Base-by-base conservation (phyloP, 2,329 filamentous ascomycete genomes). In the Paecilomyces sp. region DNA sequence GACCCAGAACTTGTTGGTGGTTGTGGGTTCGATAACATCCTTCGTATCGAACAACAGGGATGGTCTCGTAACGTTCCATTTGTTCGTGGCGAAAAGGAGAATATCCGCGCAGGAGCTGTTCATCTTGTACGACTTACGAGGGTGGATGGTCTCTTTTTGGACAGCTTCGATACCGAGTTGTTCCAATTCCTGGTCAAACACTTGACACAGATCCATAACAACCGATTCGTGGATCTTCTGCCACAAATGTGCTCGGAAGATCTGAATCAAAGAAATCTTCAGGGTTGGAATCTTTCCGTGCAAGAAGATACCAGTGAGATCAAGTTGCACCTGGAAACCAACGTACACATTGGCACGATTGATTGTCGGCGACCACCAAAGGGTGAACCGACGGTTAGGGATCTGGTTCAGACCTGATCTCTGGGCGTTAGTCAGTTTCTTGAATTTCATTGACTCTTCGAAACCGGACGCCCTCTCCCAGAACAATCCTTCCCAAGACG, bases 81-180 rank as follows among this genome's bases (percentile, higher is more conserved):
- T 99, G 80, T 97, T 94, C 64, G 90, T 96, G 41, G 94, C 93
- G 71, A 99, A 99, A 9, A 99, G 84, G 58, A 97, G 83, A 64
- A 99, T 97, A 75, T 99, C 94, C 3, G 95, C 94, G 70, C 94
- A 97, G 60, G 93, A 97, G 70, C 92, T 97, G 82, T 99, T 99
- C 94, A 99, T 99, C 85, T 99, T 99, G 85, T 99, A 99, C 3
- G 92, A 97, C 79, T 99, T 99, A 85, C 94, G 86, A 57, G 94
- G 94, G 80, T 99, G 94, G 61, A 99, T 99, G 0, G 94, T 97
- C 79, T 99, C 94, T 77, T 99, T 99, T 73, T 99, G 94, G 3
- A 97, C 94, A 1, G 92, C 95, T 76, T 99, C 94, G 60, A 99
- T 97, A 36, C 92, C 92, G 3, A 99, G 81, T 33, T 94, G 92